phyloP scores from a whole-genome alignment of 768 basidiomycete genomes.

The Boletus eberwhitei region DNA sequence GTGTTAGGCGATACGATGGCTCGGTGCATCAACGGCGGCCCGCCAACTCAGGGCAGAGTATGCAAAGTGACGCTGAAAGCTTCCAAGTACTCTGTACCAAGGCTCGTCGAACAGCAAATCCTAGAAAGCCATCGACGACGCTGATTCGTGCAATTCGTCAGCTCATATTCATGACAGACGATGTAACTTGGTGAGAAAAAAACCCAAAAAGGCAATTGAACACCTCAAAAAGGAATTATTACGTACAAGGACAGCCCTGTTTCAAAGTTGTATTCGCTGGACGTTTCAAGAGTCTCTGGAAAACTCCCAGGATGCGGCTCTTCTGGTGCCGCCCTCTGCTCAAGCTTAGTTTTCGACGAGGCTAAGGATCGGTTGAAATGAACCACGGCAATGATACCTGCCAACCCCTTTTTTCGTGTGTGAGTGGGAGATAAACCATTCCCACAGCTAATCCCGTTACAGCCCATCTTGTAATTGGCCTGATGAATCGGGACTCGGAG shows the following conservation, averaged over 20 bases:
- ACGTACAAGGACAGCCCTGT: no score
- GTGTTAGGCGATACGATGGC: conserved; percentile 15
- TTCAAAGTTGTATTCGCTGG: no score
- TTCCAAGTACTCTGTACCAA: neutral
- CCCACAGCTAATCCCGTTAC: neutral
- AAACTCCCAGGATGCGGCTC: no score
- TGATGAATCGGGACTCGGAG: neutral
- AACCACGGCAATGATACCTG: neutral
- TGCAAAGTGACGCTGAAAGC: neutral
- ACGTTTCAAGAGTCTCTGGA: no score
- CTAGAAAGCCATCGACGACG: neutral
- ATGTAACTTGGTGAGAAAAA: neutral
- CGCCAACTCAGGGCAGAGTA: neutral
- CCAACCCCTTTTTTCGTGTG: neutral
- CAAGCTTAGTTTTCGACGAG: neutral
- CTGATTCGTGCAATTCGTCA: neutral
- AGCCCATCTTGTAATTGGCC: neutral
- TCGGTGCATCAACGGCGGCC: neutral
- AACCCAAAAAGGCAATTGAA: conserved; percentile 8
- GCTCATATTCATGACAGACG: neutral
- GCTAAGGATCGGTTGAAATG: neutral
- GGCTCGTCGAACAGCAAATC: neutral
- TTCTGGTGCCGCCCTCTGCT: no score
- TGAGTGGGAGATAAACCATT: neutral
- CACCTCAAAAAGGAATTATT: neutral